A percentile compares a stretch with the other conserved stretches of the same genome.
These are phyloP conservation scores for Colletotrichum sp. DNA, from an alignment of 2,329 filamentous ascomycete species.

Conservation along the genomic window DNA sequence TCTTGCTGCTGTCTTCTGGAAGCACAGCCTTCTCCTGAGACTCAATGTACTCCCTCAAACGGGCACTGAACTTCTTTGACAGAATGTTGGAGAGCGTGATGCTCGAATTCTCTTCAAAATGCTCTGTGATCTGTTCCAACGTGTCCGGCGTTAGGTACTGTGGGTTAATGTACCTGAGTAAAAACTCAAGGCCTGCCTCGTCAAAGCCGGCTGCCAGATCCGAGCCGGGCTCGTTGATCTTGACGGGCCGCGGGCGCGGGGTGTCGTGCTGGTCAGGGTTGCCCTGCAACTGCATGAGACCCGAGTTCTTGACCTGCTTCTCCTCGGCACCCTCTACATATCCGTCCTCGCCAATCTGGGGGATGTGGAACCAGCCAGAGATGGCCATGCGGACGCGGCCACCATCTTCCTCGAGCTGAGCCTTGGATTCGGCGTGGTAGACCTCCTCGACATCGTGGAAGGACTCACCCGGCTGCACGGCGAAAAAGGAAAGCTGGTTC, in stretches of 20 bases:
- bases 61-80: slow-evolving; percentile 75
- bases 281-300: slow-evolving; percentile 89
- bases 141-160: slow-evolving; percentile 93
- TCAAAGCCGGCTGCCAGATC: slow-evolving; percentile 65
- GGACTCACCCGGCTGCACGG: slow-evolving; percentile 96
- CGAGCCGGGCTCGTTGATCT: slow-evolving; percentile 42
- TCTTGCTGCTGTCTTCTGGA: slow-evolving; percentile 54
- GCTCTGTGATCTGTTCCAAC: slow-evolving; percentile 78
- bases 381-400: slow-evolving; percentile 94
- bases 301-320: slow-evolving; percentile 86
- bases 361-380: slow-evolving; percentile 98
- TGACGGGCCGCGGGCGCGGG: slow-evolving; percentile 68
- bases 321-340: slow-evolving; percentile 89
- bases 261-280: slow-evolving; percentile 89
- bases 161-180: slow-evolving; percentile 88
- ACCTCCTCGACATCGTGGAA: slow-evolving; percentile 99
- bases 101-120: slow-evolving; percentile 83
- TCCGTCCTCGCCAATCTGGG: slow-evolving; percentile 91
- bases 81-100: slow-evolving; percentile 83
- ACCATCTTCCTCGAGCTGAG: slow-evolving; percentile 70
- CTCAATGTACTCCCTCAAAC: slow-evolving; percentile 74
- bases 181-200: slow-evolving; percentile 83
- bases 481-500: slow-evolving; percentile 98
- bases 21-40: slow-evolving; percentile 61
- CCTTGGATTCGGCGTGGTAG: slow-evolving; percentile 70